Base-by-base conservation (phyloP, 805 yeast genomes). In the Wickerhamomyces alni region DNA sequence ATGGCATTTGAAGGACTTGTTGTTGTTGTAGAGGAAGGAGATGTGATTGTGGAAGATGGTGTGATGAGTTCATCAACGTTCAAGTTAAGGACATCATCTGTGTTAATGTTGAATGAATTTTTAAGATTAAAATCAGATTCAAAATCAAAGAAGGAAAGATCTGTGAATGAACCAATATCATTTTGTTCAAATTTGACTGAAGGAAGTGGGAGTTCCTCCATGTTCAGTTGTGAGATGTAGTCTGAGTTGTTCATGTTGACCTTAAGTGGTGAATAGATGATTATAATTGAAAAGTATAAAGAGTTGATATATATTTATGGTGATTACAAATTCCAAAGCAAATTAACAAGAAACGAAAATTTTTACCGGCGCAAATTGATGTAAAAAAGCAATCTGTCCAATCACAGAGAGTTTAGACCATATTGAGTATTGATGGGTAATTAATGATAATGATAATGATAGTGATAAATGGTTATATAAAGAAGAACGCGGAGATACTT, bases 131-230 rank as follows among this genome's bases (percentile, higher is more conserved):
- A 31, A 6, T 21, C 9, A 19, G 25, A 8, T 28, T 54, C 56
- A 33, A 54, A 52, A 35, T 54, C 54, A 21, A 54, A 47, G 38
- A 54, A 38, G 4, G 48, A 25, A 21, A 52, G 41, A 19, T 50
- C 57, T 4, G 34, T 17, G 16, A 33, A 33, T 7, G 36, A 33
- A 9, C 9, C 19, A 5, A 33, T n/a, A 33, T 33, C 36, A 16
- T 16, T 17, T 12, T n/a, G 21, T 19, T 31, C 37, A 9, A 5
- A 33, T 12, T 26, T 33, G 5, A 34, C 30, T 2, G 36, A 26
- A 8, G 39, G 41, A n/a, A 36, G 19, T 13, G 41, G 39, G 15
- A 36, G 19, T 10, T 37, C 41, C 37, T 47, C 46, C 21, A 41
- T 22, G 41, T 50, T 50, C 17, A 50, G 35, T 29, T 46, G 47